These are phyloP conservation scores for Peronosclerospora sorghi DNA, from an alignment of 352 stramenopile genomes.

Conservation along the genomic window DNA sequence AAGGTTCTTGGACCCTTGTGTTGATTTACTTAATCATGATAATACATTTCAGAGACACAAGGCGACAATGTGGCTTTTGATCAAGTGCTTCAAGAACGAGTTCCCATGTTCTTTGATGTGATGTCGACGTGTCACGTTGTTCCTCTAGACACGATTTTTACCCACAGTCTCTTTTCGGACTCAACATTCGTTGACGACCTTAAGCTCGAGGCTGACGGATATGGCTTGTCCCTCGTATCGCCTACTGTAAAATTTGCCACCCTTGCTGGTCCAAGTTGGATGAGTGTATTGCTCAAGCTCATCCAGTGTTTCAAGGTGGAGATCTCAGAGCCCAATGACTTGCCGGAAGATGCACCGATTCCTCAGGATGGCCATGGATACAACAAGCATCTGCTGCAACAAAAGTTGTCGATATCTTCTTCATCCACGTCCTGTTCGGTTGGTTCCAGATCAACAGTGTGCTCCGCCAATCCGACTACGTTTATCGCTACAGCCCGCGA, in stretches of 20 bases:
- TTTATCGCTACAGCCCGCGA: slow-evolving; percentile 23
- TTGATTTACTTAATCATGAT: not conserved
- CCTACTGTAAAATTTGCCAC: slow-evolving; percentile 10
- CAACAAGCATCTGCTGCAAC: slow-evolving; percentile 6
- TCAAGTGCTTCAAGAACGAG: slow-evolving; percentile 19
- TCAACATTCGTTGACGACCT: slow-evolving; percentile 34
- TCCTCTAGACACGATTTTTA: slow-evolving; percentile 31
- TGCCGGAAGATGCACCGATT: not conserved
- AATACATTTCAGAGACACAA: slow-evolving; percentile 16
- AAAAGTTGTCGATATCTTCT: slow-evolving; percentile 14
- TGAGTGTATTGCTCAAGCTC: slow-evolving; percentile 40
- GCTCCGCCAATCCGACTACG: slow-evolving; percentile 22
- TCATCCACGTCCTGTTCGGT: slow-evolving; percentile 7
- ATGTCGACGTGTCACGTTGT: slow-evolving; percentile 18
- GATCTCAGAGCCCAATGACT: slow-evolving; percentile 8
- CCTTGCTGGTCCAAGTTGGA: slow-evolving; percentile 35
- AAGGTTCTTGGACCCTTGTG: not conserved
- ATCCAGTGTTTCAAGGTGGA: slow-evolving; percentile 35
- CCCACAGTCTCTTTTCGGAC: slow-evolving; percentile 24
- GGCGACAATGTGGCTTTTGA: slow-evolving; percentile 30
- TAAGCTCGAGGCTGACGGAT: slow-evolving; percentile 40
- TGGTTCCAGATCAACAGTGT: slow-evolving; percentile 3
- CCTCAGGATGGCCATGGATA: not conserved
- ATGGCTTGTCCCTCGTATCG: slow-evolving; percentile 41
- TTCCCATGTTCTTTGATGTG: slow-evolving; percentile 39